A percentile compares a stretch with the other conserved stretches of the same genome.
phyloP scores from a whole-genome alignment of 768 basidiomycete genomes.

The Naganishia friedmannii region DNA sequence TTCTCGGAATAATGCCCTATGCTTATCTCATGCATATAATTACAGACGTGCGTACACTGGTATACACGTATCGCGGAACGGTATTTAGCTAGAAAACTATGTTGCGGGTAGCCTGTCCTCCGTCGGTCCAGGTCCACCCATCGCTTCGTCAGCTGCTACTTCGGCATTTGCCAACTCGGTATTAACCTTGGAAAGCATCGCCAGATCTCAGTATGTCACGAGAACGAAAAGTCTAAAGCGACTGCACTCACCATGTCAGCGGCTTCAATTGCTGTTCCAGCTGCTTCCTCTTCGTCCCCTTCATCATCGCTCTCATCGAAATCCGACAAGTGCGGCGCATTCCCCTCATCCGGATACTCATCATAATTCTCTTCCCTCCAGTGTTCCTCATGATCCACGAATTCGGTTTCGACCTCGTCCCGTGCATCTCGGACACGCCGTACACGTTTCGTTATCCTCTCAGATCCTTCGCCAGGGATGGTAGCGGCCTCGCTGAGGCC shows the following conservation, averaged over 20 bases:
- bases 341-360: constrained; percentile 32
- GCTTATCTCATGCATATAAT: background rate
- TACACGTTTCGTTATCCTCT: constrained; percentile 23
- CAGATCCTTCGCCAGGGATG: constrained; percentile 9
- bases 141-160: background rate
- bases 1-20: background rate
- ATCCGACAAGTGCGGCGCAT: constrained; percentile 23
- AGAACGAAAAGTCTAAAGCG: background rate
- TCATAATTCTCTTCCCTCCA: constrained; percentile 28
- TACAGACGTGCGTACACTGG: background rate
- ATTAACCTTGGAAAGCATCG: background rate
- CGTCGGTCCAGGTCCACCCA: constrained; percentile 3
- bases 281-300: constrained; percentile 30
- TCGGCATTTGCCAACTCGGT: background rate
- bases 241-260: constrained; percentile 9
- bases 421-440: constrained; percentile 5
- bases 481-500: constrained; percentile 4
- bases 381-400: constrained; percentile 28
- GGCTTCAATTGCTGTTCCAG: constrained; percentile 17
- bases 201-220: background rate
- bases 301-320: constrained; percentile 34
- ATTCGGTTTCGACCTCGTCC: constrained; percentile 25
- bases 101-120: background rate
- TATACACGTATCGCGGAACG: background rate
- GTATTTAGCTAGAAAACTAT: background rate